Conservation (phyloP, 192 early-diverging fungal genomes). For the Backusella macrospora region DNA sequence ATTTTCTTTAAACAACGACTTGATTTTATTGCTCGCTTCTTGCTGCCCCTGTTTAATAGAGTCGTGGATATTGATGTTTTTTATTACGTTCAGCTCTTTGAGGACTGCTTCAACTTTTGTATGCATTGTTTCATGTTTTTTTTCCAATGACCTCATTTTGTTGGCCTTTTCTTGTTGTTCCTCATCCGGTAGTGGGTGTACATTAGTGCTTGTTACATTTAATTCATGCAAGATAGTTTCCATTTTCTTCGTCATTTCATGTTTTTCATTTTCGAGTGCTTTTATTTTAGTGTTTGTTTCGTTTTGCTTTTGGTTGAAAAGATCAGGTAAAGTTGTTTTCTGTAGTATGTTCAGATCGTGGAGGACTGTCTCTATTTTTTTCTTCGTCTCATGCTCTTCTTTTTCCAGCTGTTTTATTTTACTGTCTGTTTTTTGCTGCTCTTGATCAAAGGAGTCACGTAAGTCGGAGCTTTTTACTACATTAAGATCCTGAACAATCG, state of each 20-base stretch:
- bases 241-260: not conserved
- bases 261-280: not conserved
- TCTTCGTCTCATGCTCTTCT: not conserved
- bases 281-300: not conserved
- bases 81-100: not conserved
- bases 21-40: slow-evolving; percentile 1
- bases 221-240: not conserved
- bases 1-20: not conserved
- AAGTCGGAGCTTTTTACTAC: not conserved
- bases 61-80: not conserved
- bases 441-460: not conserved
- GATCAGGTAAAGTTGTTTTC: not conserved
- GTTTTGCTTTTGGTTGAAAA: not conserved
- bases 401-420: not conserved
- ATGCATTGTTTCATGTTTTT: not conserved
- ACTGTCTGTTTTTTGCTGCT: not conserved
- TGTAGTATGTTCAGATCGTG: not conserved
- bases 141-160: not conserved
- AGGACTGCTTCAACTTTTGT: not conserved
- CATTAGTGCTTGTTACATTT: not conserved
- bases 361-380: not conserved
- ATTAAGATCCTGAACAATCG: not conserved
- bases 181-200: not conserved
- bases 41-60: not conserved
- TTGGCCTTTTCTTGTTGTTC: not conserved